phyloP scores from a whole-genome alignment of 306 rosid genomes.

The Coriaria nepalensis region DNA sequence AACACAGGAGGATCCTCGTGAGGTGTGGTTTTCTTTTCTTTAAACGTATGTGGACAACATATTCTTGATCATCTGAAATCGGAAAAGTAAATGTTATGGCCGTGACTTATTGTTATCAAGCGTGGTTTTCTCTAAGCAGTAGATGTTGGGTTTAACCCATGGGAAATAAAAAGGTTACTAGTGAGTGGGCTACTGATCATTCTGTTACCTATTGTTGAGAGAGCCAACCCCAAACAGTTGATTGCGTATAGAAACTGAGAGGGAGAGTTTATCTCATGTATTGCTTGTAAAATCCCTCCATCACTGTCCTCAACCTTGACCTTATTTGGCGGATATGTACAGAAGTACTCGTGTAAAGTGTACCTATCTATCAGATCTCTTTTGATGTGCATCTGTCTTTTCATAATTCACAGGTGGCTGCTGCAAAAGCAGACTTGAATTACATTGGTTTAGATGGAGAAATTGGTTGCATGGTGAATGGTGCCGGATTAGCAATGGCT shows the following conservation, averaged over 20 bases:
- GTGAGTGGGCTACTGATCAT: too few relatives aligned
- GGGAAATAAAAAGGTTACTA: too few relatives aligned
- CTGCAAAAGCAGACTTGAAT: slow-evolving; percentile 91
- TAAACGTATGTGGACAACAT: not conserved
- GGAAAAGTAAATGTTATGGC: slow-evolving; percentile 3
- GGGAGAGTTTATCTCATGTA: too few relatives aligned
- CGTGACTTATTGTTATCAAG: too few relatives aligned
- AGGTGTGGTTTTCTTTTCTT: slow-evolving; percentile 34
- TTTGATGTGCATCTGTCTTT: slow-evolving; percentile 17
- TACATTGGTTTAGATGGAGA: slow-evolving; percentile 98
- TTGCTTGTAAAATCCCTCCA: too few relatives aligned
- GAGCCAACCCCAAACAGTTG: too few relatives aligned
- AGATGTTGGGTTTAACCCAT: too few relatives aligned
- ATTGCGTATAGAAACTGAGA: too few relatives aligned
- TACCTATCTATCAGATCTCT: not conserved
- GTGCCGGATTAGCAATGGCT: slow-evolving; percentile 98
- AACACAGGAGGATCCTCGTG: slow-evolving; percentile 97
- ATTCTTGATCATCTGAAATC: slow-evolving; percentile 13
- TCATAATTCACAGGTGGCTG: slow-evolving; percentile 47
- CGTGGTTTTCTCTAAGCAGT: too few relatives aligned
- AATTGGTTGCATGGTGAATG: slow-evolving; percentile 99
- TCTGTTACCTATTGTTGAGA: too few relatives aligned
- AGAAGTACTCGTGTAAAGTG: not conserved
- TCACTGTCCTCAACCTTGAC: too few relatives aligned
- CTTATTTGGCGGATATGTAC: too few relatives aligned